These are phyloP conservation scores for Diutina pseudorugosa DNA, from an alignment of 1,139 yeast genomes.

Conservation along the genomic window DNA sequence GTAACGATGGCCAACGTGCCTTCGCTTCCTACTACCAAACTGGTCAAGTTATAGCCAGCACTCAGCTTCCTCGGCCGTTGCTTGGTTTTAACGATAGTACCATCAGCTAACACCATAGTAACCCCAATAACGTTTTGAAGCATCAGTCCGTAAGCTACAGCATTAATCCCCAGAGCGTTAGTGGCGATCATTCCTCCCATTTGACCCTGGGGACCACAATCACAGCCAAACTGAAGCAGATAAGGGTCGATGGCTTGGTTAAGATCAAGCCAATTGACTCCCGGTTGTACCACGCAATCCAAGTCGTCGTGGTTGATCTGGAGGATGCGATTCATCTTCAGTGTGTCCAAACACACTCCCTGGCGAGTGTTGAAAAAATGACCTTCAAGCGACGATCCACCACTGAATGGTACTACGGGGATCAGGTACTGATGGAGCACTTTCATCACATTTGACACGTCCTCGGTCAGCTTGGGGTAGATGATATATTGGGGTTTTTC, in stretches of 20 bases:
- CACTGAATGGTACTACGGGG: constrained; percentile 68
- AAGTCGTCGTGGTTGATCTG: constrained; percentile 36
- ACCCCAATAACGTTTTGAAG: constrained; percentile 32
- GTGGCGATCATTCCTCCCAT: constrained; percentile 50
- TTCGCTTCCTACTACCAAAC: constrained; percentile 33
- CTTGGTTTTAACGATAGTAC: constrained; percentile 30
- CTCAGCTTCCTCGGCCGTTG: constrained; percentile 34
- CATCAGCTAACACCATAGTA: constrained; percentile 37
- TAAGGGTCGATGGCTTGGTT: constrained; percentile 34
- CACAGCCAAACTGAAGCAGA: constrained; percentile 43
- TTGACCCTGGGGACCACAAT: constrained; percentile 68
- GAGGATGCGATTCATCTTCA: constrained; percentile 24
- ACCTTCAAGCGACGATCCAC: constrained; percentile 76
- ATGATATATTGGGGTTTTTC: constrained; percentile 50
- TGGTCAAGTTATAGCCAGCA: constrained; percentile 35
- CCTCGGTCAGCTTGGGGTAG: constrained; percentile 49
- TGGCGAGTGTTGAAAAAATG: constrained; percentile 65
- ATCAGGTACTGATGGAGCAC: constrained; percentile 47
- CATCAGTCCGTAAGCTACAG: constrained; percentile 36
- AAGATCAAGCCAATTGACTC: constrained; percentile 39
- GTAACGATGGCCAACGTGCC: constrained; percentile 36
- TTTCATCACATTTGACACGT: constrained; percentile 50
- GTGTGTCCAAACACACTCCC: constrained; percentile 31
- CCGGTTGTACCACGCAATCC: constrained; percentile 34
- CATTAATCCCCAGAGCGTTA: constrained; percentile 35